phyloP scores from a whole-genome alignment of 805 yeast genomes.

The Sungouiozyma ichnusensis region DNA sequence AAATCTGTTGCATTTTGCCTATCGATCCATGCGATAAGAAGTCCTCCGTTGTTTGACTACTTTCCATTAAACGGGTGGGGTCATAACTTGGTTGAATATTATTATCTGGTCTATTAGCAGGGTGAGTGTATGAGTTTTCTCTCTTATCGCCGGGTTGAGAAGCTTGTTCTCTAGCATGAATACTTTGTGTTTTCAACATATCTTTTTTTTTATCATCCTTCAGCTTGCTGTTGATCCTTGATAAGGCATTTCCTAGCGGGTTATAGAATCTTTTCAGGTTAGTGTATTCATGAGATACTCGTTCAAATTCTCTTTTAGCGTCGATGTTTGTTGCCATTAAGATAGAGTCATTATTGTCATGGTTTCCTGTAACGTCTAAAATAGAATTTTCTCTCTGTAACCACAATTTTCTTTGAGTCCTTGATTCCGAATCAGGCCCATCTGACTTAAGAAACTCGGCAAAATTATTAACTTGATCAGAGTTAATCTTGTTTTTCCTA shows the following conservation, averaged over 20 bases:
- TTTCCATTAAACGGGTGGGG: neutral
- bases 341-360: slow-evolving; percentile 19
- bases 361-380: slow-evolving; percentile 38
- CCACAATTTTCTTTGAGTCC: slow-evolving; percentile 83
- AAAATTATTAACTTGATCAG: slow-evolving; percentile 27
- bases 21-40: slow-evolving; percentile 13
- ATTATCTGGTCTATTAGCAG: neutral
- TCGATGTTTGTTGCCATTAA: slow-evolving; percentile 42
- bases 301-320: slow-evolving; percentile 66
- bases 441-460: slow-evolving; percentile 33
- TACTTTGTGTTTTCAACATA: neutral
- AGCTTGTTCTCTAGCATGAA: neutral
- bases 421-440: slow-evolving; percentile 38
- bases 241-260: slow-evolving; percentile 56
- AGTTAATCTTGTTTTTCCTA: neutral
- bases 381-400: slow-evolving; percentile 67
- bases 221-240: slow-evolving; percentile 25
- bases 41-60: slow-evolving; percentile 9
- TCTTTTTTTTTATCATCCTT: neutral
- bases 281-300: slow-evolving; percentile 62
- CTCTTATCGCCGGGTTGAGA: neutral
- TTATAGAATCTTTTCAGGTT: slow-evolving; percentile 59
- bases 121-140: neutral
- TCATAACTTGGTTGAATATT: neutral
- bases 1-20: slow-evolving; percentile 17